Percentiles rank a stretch among this genome's conserved stretches.
These are phyloP conservation scores for Reticulascus tulasneorum DNA, from an alignment of 2,329 filamentous ascomycete species.

Conservation along the genomic window DNA sequence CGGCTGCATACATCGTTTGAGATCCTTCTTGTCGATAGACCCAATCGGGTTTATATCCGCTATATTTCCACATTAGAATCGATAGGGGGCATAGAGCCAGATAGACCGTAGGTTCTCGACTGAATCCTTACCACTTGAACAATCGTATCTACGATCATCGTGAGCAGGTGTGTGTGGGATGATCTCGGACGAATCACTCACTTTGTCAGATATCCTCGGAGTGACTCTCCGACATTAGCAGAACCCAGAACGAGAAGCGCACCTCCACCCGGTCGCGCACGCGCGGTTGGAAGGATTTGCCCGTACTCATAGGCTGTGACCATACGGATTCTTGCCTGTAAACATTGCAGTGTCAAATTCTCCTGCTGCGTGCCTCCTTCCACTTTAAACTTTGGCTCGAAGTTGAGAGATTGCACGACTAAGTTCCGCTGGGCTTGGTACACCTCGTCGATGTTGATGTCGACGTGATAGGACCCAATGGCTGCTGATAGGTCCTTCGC, in stretches of 20 bases:
- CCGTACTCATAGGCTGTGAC: conserved; percentile 58
- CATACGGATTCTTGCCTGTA: conserved; percentile 51
- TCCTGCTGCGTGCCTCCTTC: conserved; percentile 59
- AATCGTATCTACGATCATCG: conserved; percentile 6
- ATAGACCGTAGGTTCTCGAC: too few relatives aligned
- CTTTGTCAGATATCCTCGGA: conserved; percentile 58
- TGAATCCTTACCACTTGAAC: too few relatives aligned
- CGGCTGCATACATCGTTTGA: too few relatives aligned
- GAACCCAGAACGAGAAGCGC: conserved; percentile 64
- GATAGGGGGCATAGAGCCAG: too few relatives aligned
- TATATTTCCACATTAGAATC: too few relatives aligned
- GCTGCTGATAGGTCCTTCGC: conserved; percentile 55
- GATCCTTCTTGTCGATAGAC: conserved; percentile 59
- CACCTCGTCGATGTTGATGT: conserved; percentile 69
- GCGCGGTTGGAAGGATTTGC: conserved; percentile 57
- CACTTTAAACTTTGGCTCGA: conserved; percentile 53
- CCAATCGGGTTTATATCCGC: conserved; percentile 57
- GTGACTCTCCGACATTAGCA: conserved; percentile 55
- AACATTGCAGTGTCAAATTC: conserved; percentile 57
- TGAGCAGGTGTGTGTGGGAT: too few relatives aligned
- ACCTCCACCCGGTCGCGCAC: conserved; percentile 51
- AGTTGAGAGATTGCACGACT: conserved; percentile 54
- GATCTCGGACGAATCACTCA: conserved; percentile 26
- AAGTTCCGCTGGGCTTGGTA: conserved; percentile 58
- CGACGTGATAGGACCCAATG: conserved; percentile 69